A percentile compares a stretch with the other conserved stretches of the same genome.
Evolutionary conservation across 2,329 filamentous ascomycete species (phyloP).

Genomic region (Colletotrichum cereale): DNA sequence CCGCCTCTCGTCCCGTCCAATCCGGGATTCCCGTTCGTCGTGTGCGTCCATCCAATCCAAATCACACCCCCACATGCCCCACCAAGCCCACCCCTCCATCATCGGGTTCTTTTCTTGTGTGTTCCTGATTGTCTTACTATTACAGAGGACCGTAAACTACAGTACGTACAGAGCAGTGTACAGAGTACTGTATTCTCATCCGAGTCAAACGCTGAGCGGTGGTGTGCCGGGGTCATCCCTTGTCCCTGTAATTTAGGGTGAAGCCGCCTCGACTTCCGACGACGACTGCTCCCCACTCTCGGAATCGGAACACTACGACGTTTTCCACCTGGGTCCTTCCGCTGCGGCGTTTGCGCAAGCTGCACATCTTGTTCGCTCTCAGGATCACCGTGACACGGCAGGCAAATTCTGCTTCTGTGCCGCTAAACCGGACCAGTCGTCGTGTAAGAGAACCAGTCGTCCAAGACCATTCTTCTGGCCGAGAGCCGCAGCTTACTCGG

Average conservation of each 20-base stretch:
- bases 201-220: conserved; percentile 33
- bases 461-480: conserved; percentile 9
- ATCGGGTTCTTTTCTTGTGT: conserved; percentile 10
- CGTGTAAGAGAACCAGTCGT: not conserved
- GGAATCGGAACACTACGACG: not conserved
- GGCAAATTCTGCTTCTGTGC: not conserved
- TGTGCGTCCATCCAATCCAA: conserved; percentile 10
- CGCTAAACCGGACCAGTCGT: not conserved
- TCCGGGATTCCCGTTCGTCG: conserved; percentile 9
- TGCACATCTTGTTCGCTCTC: not conserved
- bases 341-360: not conserved
- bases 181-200: conserved; percentile 26
- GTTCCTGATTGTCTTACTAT: conserved; percentile 38
- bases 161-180: too few relatives aligned
- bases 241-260: conserved; percentile 41
- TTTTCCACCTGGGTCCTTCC: not conserved
- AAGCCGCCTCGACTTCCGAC: conserved; percentile 41
- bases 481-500: conserved; percentile 30
- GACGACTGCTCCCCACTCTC: conserved; percentile 29
- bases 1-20: conserved; percentile 12
- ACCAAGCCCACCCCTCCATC: conserved; percentile 9
- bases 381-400: not conserved
- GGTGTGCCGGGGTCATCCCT: conserved; percentile 30
- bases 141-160: too few relatives aligned
- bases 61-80: not conserved